Base-by-base conservation (phyloP, 441 rosid genomes). In the Iberis amara region DNA sequence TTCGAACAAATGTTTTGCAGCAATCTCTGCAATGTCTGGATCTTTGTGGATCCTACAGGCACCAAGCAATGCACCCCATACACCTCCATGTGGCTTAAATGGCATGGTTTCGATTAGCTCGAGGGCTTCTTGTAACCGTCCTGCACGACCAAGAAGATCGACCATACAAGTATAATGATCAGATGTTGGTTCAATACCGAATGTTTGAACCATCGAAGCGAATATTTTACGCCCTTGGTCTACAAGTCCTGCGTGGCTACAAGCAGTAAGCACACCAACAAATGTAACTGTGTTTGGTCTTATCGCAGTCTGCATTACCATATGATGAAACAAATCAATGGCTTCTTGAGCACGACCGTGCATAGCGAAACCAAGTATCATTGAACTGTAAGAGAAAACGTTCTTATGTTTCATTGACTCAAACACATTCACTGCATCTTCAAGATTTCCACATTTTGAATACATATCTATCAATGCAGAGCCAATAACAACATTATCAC, bases 31-130 rank as follows among this genome's bases (percentile, higher is more conserved):
- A 30, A 84, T 61, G 39, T 84, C 89, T 8, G 90, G 78, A 66
- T 79, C 60, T n/a, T 64, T 44, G 64, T 86, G 85, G 51, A 77
- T 75, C 27, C 76, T 77, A 48, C 91, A 90, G 27, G 96, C 89
- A 57, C 94, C 92, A 7, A 90, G 91, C 48, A 90, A 66, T 12
- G 97, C 95, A 48, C 97, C 97, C 97, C 95, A 89, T 13, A 80
- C 83, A 28, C 79, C 85, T 38, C 70, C 86, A 56, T 73, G 70
- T 49, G 90, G 81, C 40, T 86, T 57, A 30, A 66, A 45, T 1
- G 85, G 72, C 85, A 89, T 83, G 7, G 66, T 73, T 55, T 71
- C 35, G 8, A 65, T 74, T 57, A 86, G 61, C 38, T 79, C 75
- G 11, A 82, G 77, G 4, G 97, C 90, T 73, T 89, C 89, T 15